These are phyloP conservation scores for Leptographium radiaticola DNA, from an alignment of 2,329 filamentous ascomycete genomes.

Conservation along the genomic window DNA sequence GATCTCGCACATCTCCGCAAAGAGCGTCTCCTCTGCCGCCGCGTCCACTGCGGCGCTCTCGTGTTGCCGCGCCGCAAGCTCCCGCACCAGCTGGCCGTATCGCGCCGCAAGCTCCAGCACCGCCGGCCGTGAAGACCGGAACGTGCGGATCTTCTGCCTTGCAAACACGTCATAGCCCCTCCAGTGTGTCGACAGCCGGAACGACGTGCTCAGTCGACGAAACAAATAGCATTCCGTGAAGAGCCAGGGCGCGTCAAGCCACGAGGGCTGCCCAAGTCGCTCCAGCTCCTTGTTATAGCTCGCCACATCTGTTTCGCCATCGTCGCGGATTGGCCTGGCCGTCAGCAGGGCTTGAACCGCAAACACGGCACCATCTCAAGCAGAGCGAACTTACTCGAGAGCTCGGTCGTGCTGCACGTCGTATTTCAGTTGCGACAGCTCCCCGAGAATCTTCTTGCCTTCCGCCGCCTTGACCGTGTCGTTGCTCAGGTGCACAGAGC, in stretches of 20 bases:
- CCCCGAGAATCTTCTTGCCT: slow-evolving; percentile 73
- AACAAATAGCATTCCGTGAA: slow-evolving; percentile 93
- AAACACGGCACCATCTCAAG: no score
- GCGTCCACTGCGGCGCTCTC: slow-evolving; percentile 41
- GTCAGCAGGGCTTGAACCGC: not conserved
- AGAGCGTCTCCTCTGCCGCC: slow-evolving; percentile 64
- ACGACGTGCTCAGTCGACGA: slow-evolving; percentile 70
- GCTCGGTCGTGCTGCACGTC: slow-evolving; percentile 82
- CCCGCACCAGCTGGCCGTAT: slow-evolving; percentile 46
- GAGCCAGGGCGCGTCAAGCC: slow-evolving; percentile 81
- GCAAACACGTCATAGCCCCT: slow-evolving; percentile 81
- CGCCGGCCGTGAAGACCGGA: slow-evolving; percentile 75
- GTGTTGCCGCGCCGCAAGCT: slow-evolving; percentile 43
- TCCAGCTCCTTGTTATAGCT: slow-evolving; percentile 79
- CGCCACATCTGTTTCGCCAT: slow-evolving; percentile 62
- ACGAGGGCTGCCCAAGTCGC: slow-evolving; percentile 57
- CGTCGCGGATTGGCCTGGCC: slow-evolving; percentile 57
- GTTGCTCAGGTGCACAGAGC: slow-evolving; percentile 49
- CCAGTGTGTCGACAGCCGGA: slow-evolving; percentile 69
- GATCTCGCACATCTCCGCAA: slow-evolving; percentile 89
- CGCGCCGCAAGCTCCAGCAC: slow-evolving; percentile 29
- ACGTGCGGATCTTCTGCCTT: slow-evolving; percentile 81
- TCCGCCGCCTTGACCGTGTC: slow-evolving; percentile 54
- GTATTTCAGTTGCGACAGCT: slow-evolving; percentile 77
- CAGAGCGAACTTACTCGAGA: slow-evolving; percentile 24